A percentile compares a stretch with the other conserved stretches of the same genome.
phyloP scores from a whole-genome alignment of 2,329 filamentous ascomycete genomes.

The Xylariomycetidae sp. region DNA sequence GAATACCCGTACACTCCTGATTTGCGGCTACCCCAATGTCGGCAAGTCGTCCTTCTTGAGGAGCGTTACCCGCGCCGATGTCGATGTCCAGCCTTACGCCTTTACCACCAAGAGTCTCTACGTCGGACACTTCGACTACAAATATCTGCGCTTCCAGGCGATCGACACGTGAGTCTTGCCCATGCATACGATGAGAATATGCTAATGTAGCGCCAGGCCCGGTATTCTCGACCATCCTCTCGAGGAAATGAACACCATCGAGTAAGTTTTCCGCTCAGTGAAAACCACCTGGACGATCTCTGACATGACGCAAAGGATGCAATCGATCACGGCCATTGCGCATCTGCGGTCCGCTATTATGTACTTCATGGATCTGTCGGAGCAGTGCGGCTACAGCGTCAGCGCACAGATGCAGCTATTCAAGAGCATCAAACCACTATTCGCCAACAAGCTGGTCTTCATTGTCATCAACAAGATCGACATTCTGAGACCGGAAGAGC shows the following conservation, averaged over 20 bases:
- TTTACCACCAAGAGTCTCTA: conserved; percentile 98
- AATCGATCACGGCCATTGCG: conserved; percentile 94
- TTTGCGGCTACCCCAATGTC: conserved; percentile 96
- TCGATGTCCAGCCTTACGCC: conserved; percentile 94
- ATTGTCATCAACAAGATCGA: conserved; percentile 99
- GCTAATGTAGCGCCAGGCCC: conserved; percentile 1
- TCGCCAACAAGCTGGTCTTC: conserved; percentile 95
- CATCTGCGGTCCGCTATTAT: conserved; percentile 92
- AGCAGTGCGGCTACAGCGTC: conserved; percentile 70
- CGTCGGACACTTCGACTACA: conserved; percentile 96
- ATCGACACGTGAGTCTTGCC: conserved; percentile 65
- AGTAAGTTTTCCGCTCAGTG: too few species aligned
- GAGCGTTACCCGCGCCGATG: conserved; percentile 88
- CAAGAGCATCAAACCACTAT: conserved; percentile 92
- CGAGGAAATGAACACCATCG: conserved; percentile 99
- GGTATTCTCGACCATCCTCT: conserved; percentile 96
- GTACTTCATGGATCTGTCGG: conserved; percentile 91
- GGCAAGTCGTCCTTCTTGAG: conserved; percentile 95
- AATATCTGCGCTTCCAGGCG: conserved; percentile 73
- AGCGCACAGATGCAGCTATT: conserved; percentile 90
- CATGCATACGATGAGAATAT: neutral
- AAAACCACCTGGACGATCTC: too few species aligned
- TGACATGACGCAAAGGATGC: too few species aligned
- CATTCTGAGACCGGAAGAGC: conserved; percentile 77
- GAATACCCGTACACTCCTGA: conserved; percentile 90